Base-by-base conservation (phyloP, 305 asterid species). In the Euphrasia arctica region DNA sequence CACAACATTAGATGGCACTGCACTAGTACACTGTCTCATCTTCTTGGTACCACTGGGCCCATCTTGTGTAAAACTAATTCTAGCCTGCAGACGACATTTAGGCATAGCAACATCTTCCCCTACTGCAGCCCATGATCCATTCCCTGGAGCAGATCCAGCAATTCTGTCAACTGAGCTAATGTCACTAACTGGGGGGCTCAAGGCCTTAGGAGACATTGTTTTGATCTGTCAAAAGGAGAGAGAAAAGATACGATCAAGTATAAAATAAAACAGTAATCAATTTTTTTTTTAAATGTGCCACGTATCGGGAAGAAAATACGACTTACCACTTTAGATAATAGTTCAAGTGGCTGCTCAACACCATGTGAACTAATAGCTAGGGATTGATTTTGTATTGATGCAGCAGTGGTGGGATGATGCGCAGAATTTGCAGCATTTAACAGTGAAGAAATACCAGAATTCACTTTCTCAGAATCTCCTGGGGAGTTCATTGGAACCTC, bases 21-120 rank as follows among this genome's bases (percentile, higher is more conserved):
- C 94, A 82, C 81, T 90, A 41, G 89, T 84, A 69, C 81, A 87
- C 64, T 96, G 96, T 73, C 90, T 86, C 95, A 88, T 86, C 80
- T 75, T 93, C 84, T 86, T 93, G 73, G 86, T 79, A 69, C 92
- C 92, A 64, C 83, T 63, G 63, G 91, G 80, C 69, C 89, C 95
- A 78, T 90, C 99, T 66, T 84, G 95, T 1, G 95, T 70, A 77
- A 84, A 83, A 74, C 77, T 82, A 62, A 85, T 90, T 73, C 99
- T 78, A 47, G 96, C 97, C 77, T 86, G 96, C 57, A 85, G 75
- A 55, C 92, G 96, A 67, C 92, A 90, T 72, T 83, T 93, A 49
- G 99, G 88, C 95, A 85, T 83, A 52, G 95, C 96, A 75, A 82
- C 99, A 86, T 90, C 99, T 80, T 93, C 99, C 45, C 99, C 97